Conservation (phyloP, 305 asterid species). For the Solanum hybrid region DNA sequence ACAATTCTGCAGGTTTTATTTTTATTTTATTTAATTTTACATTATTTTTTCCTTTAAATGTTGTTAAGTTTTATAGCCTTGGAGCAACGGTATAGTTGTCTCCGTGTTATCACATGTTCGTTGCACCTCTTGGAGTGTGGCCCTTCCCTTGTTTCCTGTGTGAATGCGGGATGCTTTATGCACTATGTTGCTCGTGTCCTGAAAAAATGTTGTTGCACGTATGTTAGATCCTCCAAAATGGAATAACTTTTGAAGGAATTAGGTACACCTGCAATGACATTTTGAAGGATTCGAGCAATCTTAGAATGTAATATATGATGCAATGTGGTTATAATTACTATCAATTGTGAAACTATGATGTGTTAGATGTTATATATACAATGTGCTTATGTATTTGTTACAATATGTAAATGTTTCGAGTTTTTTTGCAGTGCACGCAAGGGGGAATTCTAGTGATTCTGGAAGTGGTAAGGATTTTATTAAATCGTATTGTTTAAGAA, state of each 20-base stretch:
- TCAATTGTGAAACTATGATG: background rate
- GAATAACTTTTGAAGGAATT: background rate
- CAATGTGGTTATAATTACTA: background rate
- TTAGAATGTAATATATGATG: background rate
- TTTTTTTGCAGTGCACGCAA: conserved; percentile 29
- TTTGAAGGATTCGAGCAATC: background rate
- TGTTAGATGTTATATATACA: background rate
- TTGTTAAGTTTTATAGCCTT: background rate
- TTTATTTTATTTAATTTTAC: background rate
- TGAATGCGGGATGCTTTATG: background rate
- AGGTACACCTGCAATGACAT: no score
- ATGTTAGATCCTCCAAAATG: background rate
- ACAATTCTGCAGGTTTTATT: conserved; percentile 34
- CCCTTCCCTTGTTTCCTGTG: accelerated
- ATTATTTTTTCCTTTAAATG: background rate
- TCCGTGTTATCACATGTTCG: background rate
- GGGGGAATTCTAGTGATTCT: conserved; percentile 26
- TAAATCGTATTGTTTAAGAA: background rate
- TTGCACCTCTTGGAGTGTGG: background rate
- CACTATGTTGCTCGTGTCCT: background rate
- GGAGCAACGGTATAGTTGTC: background rate
- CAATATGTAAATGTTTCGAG: background rate
- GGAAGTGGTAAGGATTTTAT: conserved; percentile 17
- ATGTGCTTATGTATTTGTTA: background rate
- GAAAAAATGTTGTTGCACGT: background rate